phyloP scores from a whole-genome alignment of 1,284 basidiomycete species.

The Trichosporon sp. region DNA sequence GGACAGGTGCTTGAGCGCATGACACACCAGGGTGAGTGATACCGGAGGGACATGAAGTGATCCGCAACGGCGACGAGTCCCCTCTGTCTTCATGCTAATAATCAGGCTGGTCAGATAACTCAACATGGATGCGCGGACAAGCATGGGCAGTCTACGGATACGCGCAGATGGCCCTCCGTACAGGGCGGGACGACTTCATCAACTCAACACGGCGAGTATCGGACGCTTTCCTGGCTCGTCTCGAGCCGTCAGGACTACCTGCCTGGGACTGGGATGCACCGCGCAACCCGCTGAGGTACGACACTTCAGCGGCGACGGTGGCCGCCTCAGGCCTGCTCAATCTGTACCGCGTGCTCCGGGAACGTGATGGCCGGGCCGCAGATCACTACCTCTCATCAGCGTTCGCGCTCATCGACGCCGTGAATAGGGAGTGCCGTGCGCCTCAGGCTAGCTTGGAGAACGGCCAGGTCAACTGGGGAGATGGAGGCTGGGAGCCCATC shows the following conservation, averaged over 20 bases:
- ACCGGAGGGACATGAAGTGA: too few relatives aligned
- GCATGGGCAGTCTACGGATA: slow-evolving; percentile 42
- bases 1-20: slow-evolving; percentile 13
- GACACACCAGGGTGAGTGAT: slow-evolving; percentile 34
- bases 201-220: slow-evolving; percentile 26
- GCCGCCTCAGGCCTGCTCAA: slow-evolving; percentile 33
- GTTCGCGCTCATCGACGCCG: slow-evolving; percentile 26
- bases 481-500: slow-evolving; percentile 40
- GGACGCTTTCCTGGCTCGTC: slow-evolving; percentile 31
- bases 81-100: neutral
- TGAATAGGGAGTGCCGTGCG: slow-evolving; percentile 24
- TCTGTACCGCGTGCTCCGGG: slow-evolving; percentile 26
- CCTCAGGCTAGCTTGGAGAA: slow-evolving; percentile 16
- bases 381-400: slow-evolving; percentile 30
- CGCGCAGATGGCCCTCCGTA: slow-evolving; percentile 36
- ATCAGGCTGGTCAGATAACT: slow-evolving; percentile 33
- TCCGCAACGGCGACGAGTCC: neutral
- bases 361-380: slow-evolving; percentile 20
- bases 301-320: slow-evolving; percentile 34
- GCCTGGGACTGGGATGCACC: slow-evolving; percentile 41
- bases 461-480: slow-evolving; percentile 32
- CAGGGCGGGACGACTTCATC: slow-evolving; percentile 34
- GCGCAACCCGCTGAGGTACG: slow-evolving; percentile 29
- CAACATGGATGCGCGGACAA: slow-evolving; percentile 37
- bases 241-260: slow-evolving; percentile 31